A percentile compares a stretch with the other conserved stretches of the same genome.
These are phyloP conservation scores for Gryganskiella cystojenkinii DNA, from an alignment of 192 early-diverging fungal genomes.

Conservation along the genomic window DNA sequence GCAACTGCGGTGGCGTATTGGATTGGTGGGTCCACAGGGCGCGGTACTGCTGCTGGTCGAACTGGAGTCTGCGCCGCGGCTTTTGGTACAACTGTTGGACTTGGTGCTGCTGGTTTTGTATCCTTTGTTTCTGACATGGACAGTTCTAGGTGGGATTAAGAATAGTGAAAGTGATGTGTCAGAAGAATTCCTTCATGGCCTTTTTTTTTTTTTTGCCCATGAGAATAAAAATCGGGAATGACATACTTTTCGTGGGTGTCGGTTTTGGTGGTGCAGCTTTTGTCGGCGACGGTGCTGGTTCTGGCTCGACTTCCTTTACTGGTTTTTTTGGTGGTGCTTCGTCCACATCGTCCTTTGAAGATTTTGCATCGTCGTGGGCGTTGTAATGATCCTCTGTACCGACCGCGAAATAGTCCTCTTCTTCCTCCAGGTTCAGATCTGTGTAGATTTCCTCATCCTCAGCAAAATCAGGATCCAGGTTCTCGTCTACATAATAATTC, in stretches of 20 bases:
- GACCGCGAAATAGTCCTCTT: slow-evolving; percentile 84
- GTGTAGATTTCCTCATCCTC: slow-evolving; percentile 97
- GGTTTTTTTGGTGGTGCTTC: slow-evolving; percentile 32
- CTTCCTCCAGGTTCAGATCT: slow-evolving; percentile 91
- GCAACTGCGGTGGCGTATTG: slow-evolving; percentile 36
- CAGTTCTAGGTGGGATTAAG: slow-evolving; percentile 7
- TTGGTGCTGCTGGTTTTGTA: slow-evolving; percentile 31
- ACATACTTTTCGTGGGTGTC: slow-evolving; percentile 32
- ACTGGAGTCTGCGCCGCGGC: slow-evolving; percentile 9
- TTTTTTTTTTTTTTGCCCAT: not conserved
- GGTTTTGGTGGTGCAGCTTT: slow-evolving; percentile 12
- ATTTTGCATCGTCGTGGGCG: slow-evolving; percentile 23
- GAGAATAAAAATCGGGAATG: not conserved
- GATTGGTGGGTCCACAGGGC: slow-evolving; percentile 18
- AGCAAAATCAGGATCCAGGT: slow-evolving; percentile 91
- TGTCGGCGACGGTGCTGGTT: slow-evolving; percentile 19
- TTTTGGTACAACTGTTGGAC: slow-evolving; percentile 11
- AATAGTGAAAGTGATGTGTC: not conserved
- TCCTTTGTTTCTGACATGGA: slow-evolving; percentile 49
- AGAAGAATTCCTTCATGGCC: not conserved
- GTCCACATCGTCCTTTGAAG: slow-evolving; percentile 28
- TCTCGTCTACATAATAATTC: slow-evolving; percentile 91
- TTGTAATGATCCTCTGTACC: slow-evolving; percentile 72
- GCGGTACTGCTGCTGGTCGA: slow-evolving; percentile 20
- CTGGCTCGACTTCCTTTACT: slow-evolving; percentile 56